Conservation (phyloP, 805 yeast species). For the Maudiozyma pseudohumilis region DNA sequence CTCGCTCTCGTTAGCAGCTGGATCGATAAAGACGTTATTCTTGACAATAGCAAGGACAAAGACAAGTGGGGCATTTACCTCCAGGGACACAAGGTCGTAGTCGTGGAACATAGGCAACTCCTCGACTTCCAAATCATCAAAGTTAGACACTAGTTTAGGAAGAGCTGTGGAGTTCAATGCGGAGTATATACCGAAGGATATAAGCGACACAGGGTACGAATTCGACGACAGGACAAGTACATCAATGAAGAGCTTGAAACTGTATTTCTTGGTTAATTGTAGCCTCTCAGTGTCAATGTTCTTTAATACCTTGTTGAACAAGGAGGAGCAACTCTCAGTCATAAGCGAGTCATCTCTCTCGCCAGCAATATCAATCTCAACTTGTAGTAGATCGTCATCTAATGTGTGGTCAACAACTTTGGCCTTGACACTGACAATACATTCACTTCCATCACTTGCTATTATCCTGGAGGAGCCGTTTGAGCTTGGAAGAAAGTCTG, state of each 20-base stretch:
- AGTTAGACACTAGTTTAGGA: constrained; percentile 62
- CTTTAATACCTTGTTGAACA: constrained; percentile 32
- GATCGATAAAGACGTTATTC: constrained; percentile 59
- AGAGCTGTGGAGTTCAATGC: constrained; percentile 72
- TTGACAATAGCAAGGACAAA: constrained; percentile 74
- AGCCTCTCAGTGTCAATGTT: constrained; percentile 42
- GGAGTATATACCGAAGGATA: constrained; percentile 70
- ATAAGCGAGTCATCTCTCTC: constrained; percentile 69
- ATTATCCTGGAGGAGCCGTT: constrained; percentile 88
- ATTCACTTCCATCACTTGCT: constrained; percentile 84
- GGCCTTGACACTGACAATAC: constrained; percentile 83
- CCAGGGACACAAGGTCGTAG: constrained; percentile 60
- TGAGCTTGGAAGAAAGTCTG: constrained; percentile 73
- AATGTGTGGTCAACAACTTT: constrained; percentile 51
- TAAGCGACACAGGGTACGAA: constrained; percentile 71
- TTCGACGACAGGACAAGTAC: constrained; percentile 66
- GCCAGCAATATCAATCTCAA: constrained; percentile 76
- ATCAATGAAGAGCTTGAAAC: constrained; percentile 71
- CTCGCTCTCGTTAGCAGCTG: constrained; percentile 79
- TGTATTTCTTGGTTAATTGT: constrained; percentile 60
- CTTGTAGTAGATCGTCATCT: constrained; percentile 47
- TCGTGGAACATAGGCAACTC: constrained; percentile 89
- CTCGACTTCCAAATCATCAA: constrained; percentile 57
- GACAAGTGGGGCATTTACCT: constrained; percentile 52
- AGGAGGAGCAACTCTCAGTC: constrained; percentile 52